A percentile compares a stretch with the other conserved stretches of the same genome.
Evolutionary conservation across 768 basidiomycete species (phyloP).

Genomic region (Mycena leptocephala): DNA sequence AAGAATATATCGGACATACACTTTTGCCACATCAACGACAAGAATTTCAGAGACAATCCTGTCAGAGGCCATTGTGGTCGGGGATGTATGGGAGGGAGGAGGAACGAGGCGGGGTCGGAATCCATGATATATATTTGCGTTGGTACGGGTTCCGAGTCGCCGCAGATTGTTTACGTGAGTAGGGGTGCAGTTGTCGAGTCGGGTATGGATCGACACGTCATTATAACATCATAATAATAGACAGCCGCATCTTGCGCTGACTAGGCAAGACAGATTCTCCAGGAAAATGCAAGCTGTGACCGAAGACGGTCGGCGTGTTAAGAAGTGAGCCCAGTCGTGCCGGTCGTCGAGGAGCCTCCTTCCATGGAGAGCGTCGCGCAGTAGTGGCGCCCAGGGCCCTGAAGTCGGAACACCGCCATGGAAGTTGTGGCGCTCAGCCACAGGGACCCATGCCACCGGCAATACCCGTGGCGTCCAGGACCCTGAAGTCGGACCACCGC

Average conservation of each 20-base stretch:
- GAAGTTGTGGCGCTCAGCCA: not conserved
- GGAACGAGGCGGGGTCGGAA: too few relatives aligned
- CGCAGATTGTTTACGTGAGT: not conserved
- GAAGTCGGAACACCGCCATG: too few relatives aligned
- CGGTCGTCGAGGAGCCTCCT: not conserved
- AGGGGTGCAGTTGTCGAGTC: not conserved
- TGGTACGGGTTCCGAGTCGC: too few relatives aligned
- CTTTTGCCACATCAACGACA: too few relatives aligned
- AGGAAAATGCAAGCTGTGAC: not conserved
- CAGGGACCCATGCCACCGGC: too few relatives aligned
- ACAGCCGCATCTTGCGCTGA: not conserved
- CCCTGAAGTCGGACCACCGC: too few relatives aligned
- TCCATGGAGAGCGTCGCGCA: not conserved
- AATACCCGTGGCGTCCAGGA: not conserved
- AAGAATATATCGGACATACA: too few relatives aligned
- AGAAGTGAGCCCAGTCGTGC: not conserved
- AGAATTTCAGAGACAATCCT: too few relatives aligned
- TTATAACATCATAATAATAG: not conserved
- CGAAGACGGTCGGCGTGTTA: not conserved
- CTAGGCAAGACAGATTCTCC: not conserved
- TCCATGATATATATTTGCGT: too few relatives aligned
- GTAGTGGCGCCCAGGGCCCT: not conserved
- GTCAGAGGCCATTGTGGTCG: too few relatives aligned
- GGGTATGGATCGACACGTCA: not conserved
- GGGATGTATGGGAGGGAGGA: too few relatives aligned